phyloP scores from a whole-genome alignment of 805 yeast species.

The Geotrichum ghanense region DNA sequence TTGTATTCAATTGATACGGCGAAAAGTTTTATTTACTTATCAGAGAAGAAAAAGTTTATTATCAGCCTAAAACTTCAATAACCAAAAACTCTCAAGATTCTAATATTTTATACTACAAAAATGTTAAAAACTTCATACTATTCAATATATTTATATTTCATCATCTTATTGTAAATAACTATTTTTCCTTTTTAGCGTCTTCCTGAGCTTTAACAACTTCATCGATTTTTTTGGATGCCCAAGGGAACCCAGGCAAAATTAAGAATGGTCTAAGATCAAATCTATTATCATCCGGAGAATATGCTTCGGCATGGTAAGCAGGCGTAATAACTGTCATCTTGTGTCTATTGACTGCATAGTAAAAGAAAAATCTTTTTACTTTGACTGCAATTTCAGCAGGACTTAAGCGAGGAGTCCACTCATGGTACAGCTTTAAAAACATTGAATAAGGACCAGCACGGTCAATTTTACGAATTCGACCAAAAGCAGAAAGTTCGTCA shows the following conservation, averaged over 20 bases:
- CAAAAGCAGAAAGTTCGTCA: conserved; percentile 85
- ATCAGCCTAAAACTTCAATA: too few species aligned
- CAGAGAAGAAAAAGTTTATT: too few species aligned
- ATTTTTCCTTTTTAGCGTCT: neutral
- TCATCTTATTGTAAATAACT: too few species aligned
- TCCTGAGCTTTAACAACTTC: conserved; percentile 37
- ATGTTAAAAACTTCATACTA: too few species aligned
- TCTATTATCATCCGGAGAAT: conserved; percentile 96
- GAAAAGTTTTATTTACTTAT: too few species aligned
- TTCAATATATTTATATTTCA: too few species aligned
- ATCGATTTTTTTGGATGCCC: conserved; percentile 86
- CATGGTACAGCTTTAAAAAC: conserved; percentile 82
- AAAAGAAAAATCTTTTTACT: conserved; percentile 86
- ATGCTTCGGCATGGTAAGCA: conserved; percentile 93
- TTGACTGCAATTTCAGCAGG: conserved; percentile 84
- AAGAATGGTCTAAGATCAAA: conserved; percentile 94
- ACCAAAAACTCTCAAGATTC: too few species aligned
- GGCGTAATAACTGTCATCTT: conserved; percentile 98
- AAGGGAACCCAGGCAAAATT: conserved; percentile 77
- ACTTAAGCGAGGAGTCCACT: conserved; percentile 79
- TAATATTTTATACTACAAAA: too few species aligned
- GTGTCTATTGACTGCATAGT: conserved; percentile 90
- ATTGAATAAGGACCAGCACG: conserved; percentile 95
- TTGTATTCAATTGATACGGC: too few species aligned
- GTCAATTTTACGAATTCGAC: conserved; percentile 79